These are phyloP conservation scores for Metschnikowia rubicola DNA, from an alignment of 805 yeast genomes.

Conservation along the genomic window DNA sequence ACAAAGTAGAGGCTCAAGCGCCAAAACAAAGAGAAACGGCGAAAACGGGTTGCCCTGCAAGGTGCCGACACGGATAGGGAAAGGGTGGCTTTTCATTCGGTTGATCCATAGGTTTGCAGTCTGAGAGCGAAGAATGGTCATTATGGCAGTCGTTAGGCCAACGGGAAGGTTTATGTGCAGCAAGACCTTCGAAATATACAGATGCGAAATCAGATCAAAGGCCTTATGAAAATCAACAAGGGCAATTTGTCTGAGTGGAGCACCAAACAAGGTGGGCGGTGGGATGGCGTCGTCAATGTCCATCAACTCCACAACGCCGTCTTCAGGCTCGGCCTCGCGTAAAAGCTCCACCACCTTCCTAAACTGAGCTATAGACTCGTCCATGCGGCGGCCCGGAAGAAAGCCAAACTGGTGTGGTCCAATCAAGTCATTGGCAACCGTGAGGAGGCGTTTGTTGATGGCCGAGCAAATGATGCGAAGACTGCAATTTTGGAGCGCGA, in stretches of 20 bases:
- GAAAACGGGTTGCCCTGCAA: neutral
- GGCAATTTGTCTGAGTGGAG: neutral
- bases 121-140: neutral
- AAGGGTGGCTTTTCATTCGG: neutral
- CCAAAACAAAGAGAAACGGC: conserved; percentile 1
- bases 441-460: neutral
- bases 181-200: neutral
- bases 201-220: neutral
- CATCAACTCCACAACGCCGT: too few species aligned
- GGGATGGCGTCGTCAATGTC: too few species aligned
- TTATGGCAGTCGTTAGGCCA: neutral
- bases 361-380: conserved; percentile 1
- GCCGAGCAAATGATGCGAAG: conserved; percentile 1
- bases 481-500: conserved; percentile 1
- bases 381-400: neutral
- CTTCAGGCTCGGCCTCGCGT: neutral
- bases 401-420: conserved; percentile 1
- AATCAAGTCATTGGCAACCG: neutral
- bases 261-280: too few species aligned
- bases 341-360: neutral
- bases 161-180: neutral
- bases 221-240: neutral
- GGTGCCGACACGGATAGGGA: neutral
- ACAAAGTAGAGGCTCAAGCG: neutral
- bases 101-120: neutral